phyloP scores from a whole-genome alignment of 2,329 filamentous ascomycete species.

The Arachnopeziza araneosa region DNA sequence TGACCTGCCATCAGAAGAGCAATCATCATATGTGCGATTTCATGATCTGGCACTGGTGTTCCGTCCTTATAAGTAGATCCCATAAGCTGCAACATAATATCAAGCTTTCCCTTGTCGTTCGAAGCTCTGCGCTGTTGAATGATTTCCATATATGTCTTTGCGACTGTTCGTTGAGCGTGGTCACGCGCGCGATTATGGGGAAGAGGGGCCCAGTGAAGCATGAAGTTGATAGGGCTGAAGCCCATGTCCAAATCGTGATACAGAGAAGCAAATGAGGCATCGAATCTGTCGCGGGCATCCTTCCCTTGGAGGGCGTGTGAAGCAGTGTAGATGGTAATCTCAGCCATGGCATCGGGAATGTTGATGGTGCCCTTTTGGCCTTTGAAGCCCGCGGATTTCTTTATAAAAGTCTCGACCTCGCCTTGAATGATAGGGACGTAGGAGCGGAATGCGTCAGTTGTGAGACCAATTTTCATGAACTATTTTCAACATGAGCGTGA shows the following conservation, averaged over 20 bases:
- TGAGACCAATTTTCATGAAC: constrained; percentile 80
- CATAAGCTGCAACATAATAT: constrained; percentile 93
- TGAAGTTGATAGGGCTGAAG: constrained; percentile 85
- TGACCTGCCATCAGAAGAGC: constrained; percentile 88
- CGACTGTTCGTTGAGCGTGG: constrained; percentile 72
- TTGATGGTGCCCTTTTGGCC: constrained; percentile 63
- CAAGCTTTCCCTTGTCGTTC: constrained; percentile 45
- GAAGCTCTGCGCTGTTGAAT: constrained; percentile 59
- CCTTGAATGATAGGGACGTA: constrained; percentile 75
- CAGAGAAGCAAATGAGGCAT: constrained; percentile 71
- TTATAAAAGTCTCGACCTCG: constrained; percentile 70
- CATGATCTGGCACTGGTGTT: constrained; percentile 69
- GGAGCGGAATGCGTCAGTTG: constrained; percentile 63
- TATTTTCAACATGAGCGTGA: constrained; percentile 24
- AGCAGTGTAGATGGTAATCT: constrained; percentile 86
- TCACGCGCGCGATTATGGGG: constrained; percentile 85
- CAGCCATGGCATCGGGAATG: constrained; percentile 70
- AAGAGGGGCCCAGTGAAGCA: constrained; percentile 80
- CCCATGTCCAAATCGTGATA: constrained; percentile 90
- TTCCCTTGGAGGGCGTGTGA: constrained; percentile 80
- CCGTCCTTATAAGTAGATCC: constrained; percentile 80
- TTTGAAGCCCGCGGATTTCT: constrained; percentile 61
- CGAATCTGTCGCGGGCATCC: constrained; percentile 74
- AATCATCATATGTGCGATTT: constrained; percentile 92
- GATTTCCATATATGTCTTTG: constrained; percentile 76